phyloP scores from a whole-genome alignment of 225 moss, liverwort and hornwort species.

The Anthoceros angustus region DNA sequence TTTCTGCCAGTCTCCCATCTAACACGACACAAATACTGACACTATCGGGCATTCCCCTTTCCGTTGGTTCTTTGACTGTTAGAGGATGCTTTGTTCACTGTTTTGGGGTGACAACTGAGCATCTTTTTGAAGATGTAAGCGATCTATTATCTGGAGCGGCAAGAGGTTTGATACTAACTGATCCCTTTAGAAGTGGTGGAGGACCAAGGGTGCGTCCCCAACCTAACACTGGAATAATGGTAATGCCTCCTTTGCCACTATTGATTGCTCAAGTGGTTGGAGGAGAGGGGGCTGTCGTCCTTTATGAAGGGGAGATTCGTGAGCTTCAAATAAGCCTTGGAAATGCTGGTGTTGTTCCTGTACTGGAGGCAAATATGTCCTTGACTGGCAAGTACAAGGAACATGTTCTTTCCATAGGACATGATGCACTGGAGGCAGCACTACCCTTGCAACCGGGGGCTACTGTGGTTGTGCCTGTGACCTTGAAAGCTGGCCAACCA shows the following conservation, averaged over 20 bases:
- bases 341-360: slow-evolving; percentile 89
- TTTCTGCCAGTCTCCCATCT: slow-evolving; percentile 66
- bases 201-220: slow-evolving; percentile 60
- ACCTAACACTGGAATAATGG: slow-evolving; percentile 48
- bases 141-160: slow-evolving; percentile 51
- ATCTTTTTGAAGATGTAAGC: slow-evolving; percentile 70
- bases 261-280: slow-evolving; percentile 82
- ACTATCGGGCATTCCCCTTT: slow-evolving; percentile 74
- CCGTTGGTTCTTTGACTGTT: slow-evolving; percentile 62
- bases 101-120: slow-evolving; percentile 88
- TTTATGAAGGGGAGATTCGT: slow-evolving; percentile 88
- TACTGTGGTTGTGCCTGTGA: slow-evolving; percentile 77
- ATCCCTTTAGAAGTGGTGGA: slow-evolving; percentile 67
- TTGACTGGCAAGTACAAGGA: slow-evolving; percentile 81
- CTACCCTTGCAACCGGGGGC: slow-evolving; percentile 81
- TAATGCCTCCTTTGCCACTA: slow-evolving; percentile 76
- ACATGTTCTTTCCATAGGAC: slow-evolving; percentile 81
- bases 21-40: slow-evolving; percentile 75
- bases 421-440: slow-evolving; percentile 53
- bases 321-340: slow-evolving; percentile 84
- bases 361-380: slow-evolving; percentile 85
- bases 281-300: slow-evolving; percentile 93
- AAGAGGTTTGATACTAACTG: slow-evolving; percentile 39
- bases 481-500: slow-evolving; percentile 81
- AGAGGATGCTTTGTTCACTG: slow-evolving; percentile 92